Base-by-base conservation (phyloP, 805 yeast genomes). In the Myxozyma vanderwaltii region DNA sequence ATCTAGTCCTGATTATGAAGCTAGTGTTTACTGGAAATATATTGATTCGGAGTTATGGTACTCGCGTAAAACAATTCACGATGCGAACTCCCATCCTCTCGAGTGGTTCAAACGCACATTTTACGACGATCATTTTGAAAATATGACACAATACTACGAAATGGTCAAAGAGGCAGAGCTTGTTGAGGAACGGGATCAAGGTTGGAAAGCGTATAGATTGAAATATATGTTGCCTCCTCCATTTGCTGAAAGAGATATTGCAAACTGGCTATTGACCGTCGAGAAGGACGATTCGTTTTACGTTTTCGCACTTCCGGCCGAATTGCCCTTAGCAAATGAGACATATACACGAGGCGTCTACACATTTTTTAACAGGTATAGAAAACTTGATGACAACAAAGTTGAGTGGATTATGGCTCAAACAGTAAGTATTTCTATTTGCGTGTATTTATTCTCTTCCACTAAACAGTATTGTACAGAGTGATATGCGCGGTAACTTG, bases 401-500 rank as follows among this genome's bases (percentile, higher is more conserved):
- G 29, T 59, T 26, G 40, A 50, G 50, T 59, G 63, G 63, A 44
- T 36, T 17, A 19, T 54, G 21, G 63, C 40, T 4, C 54, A 50
- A 33, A 59, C 63, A n/a, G 63, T 59, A 27, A 50, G 59, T 31
- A 10, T 15, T 3, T 48, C 29, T 41, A 41, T 10, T 8, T 21
- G 2, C n/a, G 7, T 24, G n/a, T 7, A 17, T 8, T 5, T 38
- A 38, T 6, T 5, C 15, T 17, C 21, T 38, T 10, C 15, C 4
- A 13, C 56, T 51, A 24, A 51, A 33, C 3, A 29, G 17, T 2
- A 7, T 12, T 4, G 7, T 10, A n/a, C 41, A 61, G 65, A 61
- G 65, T 46, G 65, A 61, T 39, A 61, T 61, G 65, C 31, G 48
- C 7, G 65, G 65, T 3, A 61, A 59, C 38, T 21, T 60, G 21